Evolutionary conservation across 2,329 filamentous ascomycete species (phyloP).

Genomic region (Epicoccum nigrum): DNA sequence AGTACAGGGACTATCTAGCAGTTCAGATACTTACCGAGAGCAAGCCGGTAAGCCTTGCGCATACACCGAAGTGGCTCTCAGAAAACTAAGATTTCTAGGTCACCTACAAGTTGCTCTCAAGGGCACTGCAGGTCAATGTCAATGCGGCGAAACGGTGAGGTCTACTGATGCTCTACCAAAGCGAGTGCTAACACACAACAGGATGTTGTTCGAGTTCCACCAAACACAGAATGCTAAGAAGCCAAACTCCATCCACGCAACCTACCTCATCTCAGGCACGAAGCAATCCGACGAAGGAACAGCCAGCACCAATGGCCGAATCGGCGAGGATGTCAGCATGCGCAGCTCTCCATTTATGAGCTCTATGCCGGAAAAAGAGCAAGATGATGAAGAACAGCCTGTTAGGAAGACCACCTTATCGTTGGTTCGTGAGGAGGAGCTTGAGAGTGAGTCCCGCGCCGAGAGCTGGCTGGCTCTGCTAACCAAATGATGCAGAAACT

Average conservation of each 20-base stretch:
- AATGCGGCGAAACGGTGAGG: conserved; percentile 87
- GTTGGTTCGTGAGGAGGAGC: conserved; percentile 73
- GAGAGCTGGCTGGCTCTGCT: conserved; percentile 7
- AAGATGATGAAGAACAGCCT: conserved; percentile 47
- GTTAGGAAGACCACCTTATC: conserved; percentile 65
- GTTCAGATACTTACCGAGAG: conserved; percentile 78
- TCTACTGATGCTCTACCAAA: background rate
- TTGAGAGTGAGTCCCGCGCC: conserved; percentile 63
- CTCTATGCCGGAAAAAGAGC: conserved; percentile 62
- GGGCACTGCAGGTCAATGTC: conserved; percentile 81
- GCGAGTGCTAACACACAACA: conserved; percentile 48
- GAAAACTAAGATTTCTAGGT: conserved; percentile 63
- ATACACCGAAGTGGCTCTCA: background rate
- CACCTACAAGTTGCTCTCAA: conserved; percentile 84
- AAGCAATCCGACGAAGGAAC: conserved; percentile 51
- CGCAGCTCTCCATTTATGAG: conserved; percentile 71
- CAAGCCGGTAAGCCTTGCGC: conserved; percentile 63
- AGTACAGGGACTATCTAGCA: conserved; percentile 74
- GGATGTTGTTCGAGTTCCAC: conserved; percentile 88
- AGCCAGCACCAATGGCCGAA: conserved; percentile 49
- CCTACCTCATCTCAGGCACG: conserved; percentile 83
- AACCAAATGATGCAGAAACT: conserved; percentile 58
- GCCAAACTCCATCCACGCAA: conserved; percentile 79
- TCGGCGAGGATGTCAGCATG: conserved; percentile 72
- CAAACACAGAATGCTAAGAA: conserved; percentile 76